Evolutionary conservation across 108 stramenopile species (phyloP).

Genomic region (Discostella pseudostelligera): DNA sequence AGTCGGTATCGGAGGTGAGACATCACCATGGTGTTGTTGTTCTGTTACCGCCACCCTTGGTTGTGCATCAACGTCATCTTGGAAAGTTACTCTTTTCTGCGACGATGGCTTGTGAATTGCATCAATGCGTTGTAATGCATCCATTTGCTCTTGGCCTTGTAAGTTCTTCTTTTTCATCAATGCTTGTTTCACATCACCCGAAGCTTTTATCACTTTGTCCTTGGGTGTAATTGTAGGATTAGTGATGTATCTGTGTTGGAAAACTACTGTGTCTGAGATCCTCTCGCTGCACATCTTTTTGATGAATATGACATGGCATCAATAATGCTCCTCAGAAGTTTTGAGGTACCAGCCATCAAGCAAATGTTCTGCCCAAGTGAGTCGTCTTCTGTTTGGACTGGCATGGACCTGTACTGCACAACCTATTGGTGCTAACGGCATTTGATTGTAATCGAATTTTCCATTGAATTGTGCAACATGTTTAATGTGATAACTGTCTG

Average conservation of each 20-base stretch:
- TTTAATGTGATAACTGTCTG: constrained; percentile 11
- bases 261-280: not conserved
- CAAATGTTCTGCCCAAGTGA: not conserved
- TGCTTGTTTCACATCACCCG: not conserved
- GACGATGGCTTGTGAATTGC: not conserved
- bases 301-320: not conserved
- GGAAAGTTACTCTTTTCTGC: too few species aligned
- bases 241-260: constrained; percentile 1
- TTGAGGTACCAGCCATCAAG: not conserved
- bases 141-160: not conserved
- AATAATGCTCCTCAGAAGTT: not conserved
- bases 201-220: not conserved
- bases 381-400: not conserved
- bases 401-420: not conserved
- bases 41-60: too few species aligned
- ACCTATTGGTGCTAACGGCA: constrained; percentile 9
- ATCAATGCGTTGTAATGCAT: not conserved
- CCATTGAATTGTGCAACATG: not conserved
- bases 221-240: not conserved
- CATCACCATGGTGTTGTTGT: too few species aligned
- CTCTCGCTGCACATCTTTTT: not conserved
- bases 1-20: too few species aligned
- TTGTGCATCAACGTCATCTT: not conserved
- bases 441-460: not conserved
- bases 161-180: not conserved